Evolutionary conservation across 2,329 filamentous ascomycete species (phyloP), one percentile per base, ranked within the genome.

Genomic region (Hortaea sp.): DNA sequence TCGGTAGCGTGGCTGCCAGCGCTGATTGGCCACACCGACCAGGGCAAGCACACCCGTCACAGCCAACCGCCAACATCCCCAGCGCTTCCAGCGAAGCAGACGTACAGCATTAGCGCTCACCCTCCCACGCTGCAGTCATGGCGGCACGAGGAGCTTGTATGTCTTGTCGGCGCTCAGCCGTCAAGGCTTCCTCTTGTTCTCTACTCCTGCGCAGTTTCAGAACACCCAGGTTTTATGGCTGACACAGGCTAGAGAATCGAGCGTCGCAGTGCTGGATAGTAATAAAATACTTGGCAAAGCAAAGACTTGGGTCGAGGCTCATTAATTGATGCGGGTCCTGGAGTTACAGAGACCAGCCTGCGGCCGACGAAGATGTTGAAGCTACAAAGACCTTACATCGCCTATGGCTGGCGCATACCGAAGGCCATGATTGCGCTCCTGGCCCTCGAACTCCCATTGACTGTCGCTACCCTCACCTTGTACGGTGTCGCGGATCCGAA

Each of bases 401-500:
- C 77, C 13, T 71, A 69, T 56, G 66, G 70, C 58, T 80, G 78
- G 70, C 71, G 73, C 46, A 66, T 73, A 29, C 71, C 73, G 38
- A 72, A 69, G 53, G 50, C 73, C 51, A 66, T 79, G 54, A 68
- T 73, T 51, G 71, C 63, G 42, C 69, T 85, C 53, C 77, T 89
- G 69, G 58, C 77, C 42, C 59, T 80, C 43, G 85, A 90, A 67
- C 73, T 89, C 44, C 66, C 69, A 34, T 75, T 81, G 52, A 77
- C 81, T 27, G 71, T 90, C 46, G 75, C 79, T 11, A 68, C 77
- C 42, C 74, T 90, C 52, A 75, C 84, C 34, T 73, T 89, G 44
- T 85, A 84, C 61, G 84, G 79, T 54, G 79, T 89, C 57, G 77
- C 84, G 31, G 80, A 84, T 55, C 84, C 85, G 11, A 76, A 88